Evolutionary conservation across 495 filamentous ascomycete species (phyloP).

Genomic region (Talaromyces stipitatus): DNA sequence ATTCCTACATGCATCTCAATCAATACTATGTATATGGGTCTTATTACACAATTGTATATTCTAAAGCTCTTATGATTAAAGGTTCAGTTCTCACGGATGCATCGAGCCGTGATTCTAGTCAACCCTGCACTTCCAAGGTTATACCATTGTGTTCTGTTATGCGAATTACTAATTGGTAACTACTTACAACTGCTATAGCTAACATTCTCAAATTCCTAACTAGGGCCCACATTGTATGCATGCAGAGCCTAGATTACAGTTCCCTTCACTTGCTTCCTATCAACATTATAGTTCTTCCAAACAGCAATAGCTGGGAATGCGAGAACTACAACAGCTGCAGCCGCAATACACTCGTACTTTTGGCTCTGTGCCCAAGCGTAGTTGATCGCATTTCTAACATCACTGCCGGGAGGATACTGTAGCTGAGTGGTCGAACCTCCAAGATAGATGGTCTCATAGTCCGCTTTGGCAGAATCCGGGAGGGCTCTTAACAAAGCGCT

Average conservation of each 20-base stretch:
- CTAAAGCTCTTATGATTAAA: too few species aligned
- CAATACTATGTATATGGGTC: too few species aligned
- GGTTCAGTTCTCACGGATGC: too few species aligned
- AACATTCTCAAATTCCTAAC: too few species aligned
- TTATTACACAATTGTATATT: too few species aligned
- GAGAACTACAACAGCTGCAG: conserved; percentile 10
- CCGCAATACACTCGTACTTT: conserved; percentile 11
- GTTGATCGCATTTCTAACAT: conserved; percentile 8
- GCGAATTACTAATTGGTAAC: too few species aligned
- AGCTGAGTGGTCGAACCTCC: conserved; percentile 5
- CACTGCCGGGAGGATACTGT: conserved; percentile 5
- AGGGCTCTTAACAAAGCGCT: conserved; percentile 24
- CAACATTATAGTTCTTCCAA: conserved; percentile 15
- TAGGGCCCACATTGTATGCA: too few species aligned
- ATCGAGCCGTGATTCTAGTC: too few species aligned
- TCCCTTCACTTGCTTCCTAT: conserved; percentile 15
- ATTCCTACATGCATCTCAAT: too few species aligned
- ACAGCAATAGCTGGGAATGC: conserved; percentile 12
- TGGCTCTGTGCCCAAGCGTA: conserved; percentile 14
- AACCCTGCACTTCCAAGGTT: too few species aligned
- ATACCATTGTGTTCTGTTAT: too few species aligned
- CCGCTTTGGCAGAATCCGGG: background rate
- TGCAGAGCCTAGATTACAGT: conserved; percentile 11
- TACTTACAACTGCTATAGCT: too few species aligned
- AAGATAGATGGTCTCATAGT: conserved; percentile 3